Conservation (phyloP, 108 stramenopile species). For the Cyclotella cryptica region DNA sequence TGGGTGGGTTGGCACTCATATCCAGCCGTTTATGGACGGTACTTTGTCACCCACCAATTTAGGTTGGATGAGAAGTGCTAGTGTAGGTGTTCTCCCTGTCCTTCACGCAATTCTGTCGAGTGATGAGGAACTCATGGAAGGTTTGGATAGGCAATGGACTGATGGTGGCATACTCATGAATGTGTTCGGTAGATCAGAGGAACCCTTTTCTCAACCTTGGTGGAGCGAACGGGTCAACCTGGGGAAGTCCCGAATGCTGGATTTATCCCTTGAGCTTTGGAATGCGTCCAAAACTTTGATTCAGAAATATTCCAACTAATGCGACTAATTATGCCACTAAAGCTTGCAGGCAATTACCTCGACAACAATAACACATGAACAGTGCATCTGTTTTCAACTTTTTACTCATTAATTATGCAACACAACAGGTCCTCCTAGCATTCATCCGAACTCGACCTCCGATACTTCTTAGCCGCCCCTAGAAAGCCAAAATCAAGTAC, state of each 20-base stretch:
- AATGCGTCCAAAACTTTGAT: slow-evolving; percentile 22
- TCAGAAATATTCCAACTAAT: background rate
- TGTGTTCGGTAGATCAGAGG: slow-evolving; percentile 28
- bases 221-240: slow-evolving; percentile 23
- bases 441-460: too few species aligned
- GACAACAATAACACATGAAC: too few species aligned
- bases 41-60: slow-evolving; percentile 28
- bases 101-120: slow-evolving; percentile 43
- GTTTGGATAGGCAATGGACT: slow-evolving; percentile 21
- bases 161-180: slow-evolving; percentile 46
- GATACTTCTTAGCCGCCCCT: too few species aligned
- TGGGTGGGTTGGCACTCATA: slow-evolving; percentile 50
- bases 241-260: slow-evolving; percentile 35
- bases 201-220: slow-evolving; percentile 38
- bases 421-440: background rate
- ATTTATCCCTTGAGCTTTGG: slow-evolving; percentile 36
- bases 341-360: too few species aligned
- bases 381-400: too few species aligned
- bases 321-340: too few species aligned
- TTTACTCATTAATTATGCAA: too few species aligned
- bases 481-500: too few species aligned
- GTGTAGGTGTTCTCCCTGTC: slow-evolving; percentile 35
- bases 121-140: slow-evolving; percentile 30
- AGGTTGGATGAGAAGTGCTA: slow-evolving; percentile 41
- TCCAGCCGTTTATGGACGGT: slow-evolving; percentile 45